Evolutionary conservation across 257 asterid genomes (phyloP).

Genomic region (Coffea canephora): DNA sequence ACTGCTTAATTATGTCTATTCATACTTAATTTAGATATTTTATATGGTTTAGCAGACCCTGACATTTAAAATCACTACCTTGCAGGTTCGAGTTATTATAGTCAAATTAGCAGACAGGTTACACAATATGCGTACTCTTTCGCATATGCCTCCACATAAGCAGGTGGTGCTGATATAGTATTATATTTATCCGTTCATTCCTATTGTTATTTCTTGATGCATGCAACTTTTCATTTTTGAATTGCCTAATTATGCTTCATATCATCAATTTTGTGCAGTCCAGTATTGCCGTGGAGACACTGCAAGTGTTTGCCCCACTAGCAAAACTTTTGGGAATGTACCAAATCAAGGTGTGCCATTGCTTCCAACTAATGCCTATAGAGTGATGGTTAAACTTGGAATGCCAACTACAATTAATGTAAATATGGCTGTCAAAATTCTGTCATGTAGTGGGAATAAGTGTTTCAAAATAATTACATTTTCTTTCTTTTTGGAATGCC

Average conservation of each 20-base stretch:
- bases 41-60: slow-evolving; percentile 14
- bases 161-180: slow-evolving; percentile 47
- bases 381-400: slow-evolving; percentile 5
- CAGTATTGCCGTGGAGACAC: slow-evolving; percentile 88
- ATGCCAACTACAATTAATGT: neutral
- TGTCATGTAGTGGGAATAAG: neutral
- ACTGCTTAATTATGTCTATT: slow-evolving; percentile 3
- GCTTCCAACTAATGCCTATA: neutral
- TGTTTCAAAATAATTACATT: neutral
- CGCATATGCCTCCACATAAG: slow-evolving; percentile 98
- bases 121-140: slow-evolving; percentile 94
- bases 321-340: slow-evolving; percentile 92
- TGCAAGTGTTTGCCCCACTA: slow-evolving; percentile 90
- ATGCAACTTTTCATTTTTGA: neutral
- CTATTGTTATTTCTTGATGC: slow-evolving; percentile 4
- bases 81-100: slow-evolving; percentile 90
- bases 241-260: slow-evolving; percentile 12
- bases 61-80: slow-evolving; percentile 23
- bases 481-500: neutral
- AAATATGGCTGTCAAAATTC: neutral
- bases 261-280: slow-evolving; percentile 46
- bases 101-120: slow-evolving; percentile 93
- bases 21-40: neutral
- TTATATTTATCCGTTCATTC: slow-evolving; percentile 9
- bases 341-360: slow-evolving; percentile 70